Base-by-base conservation (phyloP, 192 early-diverging fungal species). In the Umbelopsis vinacea region DNA sequence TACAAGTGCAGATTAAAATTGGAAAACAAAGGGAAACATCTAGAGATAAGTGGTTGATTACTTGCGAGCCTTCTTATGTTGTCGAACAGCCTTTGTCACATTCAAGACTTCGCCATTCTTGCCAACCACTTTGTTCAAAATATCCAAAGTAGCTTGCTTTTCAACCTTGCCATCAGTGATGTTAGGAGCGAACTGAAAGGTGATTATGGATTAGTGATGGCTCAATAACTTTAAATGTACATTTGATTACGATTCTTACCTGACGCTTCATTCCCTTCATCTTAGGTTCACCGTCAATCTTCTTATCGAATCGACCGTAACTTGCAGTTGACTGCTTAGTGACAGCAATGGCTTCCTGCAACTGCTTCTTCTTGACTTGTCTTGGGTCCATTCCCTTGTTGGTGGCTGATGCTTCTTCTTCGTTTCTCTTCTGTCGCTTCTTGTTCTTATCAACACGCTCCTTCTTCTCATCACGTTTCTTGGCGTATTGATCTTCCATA, bases 291-390 rank as follows among this genome's bases (percentile, higher is more conserved):
- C 91, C 92, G 73, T 90, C 78, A 22, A 96, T 81, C 45, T 84
- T 82, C 54, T 86, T 82, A 80, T 99, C 96, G 79, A 99, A 99
- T 75, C 92, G 91, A 74, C 97, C 97, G 78, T 94, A 73, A 70
- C 91, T 93, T 9, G 97, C 97, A 4, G 97, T 99, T 33, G 94
- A 83, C 22, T 77, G 85, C 77, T 95, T 95, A 54, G 92, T 87
- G 74, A 92, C 83, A 26, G 89, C 82, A 71, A 98, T 84, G 17
- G 88, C 83, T 68, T 84, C 81, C 69, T 92, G 84, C 52, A 98
- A 78, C 79, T 94, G 88, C 69, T 81, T 73, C 79, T 94, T 92
- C 76, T 92, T 90, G 73, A 88, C 71, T 21, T 84, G 74, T 52
- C 84, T 84, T 15, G 84, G 87, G 70, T 92, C 85, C 74, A 88